phyloP scores from a whole-genome alignment of 2,329 filamentous ascomycete genomes.

The Elsinoe ampelina region DNA sequence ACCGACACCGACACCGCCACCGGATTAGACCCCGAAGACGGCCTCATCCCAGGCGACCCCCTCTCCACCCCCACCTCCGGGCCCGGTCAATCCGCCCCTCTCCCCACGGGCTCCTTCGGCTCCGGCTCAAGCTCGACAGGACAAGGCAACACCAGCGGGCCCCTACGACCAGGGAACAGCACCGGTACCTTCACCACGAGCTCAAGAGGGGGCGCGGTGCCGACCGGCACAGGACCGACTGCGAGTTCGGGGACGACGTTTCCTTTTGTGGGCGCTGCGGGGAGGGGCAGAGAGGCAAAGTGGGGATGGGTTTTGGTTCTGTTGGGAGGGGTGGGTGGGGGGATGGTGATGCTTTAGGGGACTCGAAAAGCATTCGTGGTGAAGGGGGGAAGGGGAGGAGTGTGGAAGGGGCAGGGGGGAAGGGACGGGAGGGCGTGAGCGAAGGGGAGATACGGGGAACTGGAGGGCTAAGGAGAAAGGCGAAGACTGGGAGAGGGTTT shows the following conservation, averaged over 20 bases:
- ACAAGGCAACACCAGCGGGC: neutral
- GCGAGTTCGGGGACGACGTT: neutral
- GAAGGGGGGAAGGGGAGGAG: neutral
- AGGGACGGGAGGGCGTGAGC: neutral
- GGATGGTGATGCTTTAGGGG: constrained; percentile 2
- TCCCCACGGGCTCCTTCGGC: neutral
- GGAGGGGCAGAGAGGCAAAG: neutral
- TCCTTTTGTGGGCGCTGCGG: neutral
- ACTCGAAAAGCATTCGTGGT: neutral
- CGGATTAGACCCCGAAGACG: neutral
- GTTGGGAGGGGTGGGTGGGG: neutral
- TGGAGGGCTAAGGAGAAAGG: neutral
- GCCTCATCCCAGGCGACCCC: neutral
- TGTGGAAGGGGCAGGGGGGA: neutral
- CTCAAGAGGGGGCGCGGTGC: neutral
- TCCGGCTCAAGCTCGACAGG: neutral
- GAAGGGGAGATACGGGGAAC: neutral
- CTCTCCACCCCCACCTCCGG: neutral
- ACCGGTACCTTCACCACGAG: neutral
- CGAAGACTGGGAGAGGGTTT: neutral
- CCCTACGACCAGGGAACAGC: neutral
- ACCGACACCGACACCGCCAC: neutral
- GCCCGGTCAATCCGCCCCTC: neutral
- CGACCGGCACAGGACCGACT: neutral
- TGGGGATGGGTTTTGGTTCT: neutral